Evolutionary conservation across 805 yeast genomes (phyloP).

Genomic region (Candida incommunis): DNA sequence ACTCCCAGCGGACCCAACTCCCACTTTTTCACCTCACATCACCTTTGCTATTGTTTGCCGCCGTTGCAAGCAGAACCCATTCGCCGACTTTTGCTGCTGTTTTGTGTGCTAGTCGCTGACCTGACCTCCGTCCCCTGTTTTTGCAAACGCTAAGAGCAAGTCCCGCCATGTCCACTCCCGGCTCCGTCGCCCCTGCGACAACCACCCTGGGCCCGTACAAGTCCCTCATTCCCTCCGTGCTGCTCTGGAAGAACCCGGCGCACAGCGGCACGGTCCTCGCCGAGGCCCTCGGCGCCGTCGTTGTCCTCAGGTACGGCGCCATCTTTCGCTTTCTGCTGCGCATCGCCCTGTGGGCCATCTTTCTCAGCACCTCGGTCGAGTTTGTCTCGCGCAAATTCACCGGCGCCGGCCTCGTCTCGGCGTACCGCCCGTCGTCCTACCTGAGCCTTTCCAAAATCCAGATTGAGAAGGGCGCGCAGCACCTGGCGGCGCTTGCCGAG

Average conservation of each 20-base stretch:
- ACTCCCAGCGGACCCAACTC: no score
- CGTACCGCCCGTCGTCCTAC: slow-evolving; percentile 51
- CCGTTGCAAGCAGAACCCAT: no score
- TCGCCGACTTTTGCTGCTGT: no score
- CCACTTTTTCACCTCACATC: no score
- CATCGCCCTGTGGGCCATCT: slow-evolving; percentile 13
- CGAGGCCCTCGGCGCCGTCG: slow-evolving; percentile 40
- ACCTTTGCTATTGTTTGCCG: no score
- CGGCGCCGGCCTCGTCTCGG: slow-evolving; percentile 69
- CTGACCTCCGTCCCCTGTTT: no score
- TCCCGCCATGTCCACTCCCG: no score
- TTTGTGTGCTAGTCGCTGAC: no score
- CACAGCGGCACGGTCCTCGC: slow-evolving; percentile 52
- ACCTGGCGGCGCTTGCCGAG: slow-evolving; percentile 25
- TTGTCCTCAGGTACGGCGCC: slow-evolving; percentile 22
- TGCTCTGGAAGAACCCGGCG: slow-evolving; percentile 67
- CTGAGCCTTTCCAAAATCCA: slow-evolving; percentile 23
- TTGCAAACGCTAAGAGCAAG: no score
- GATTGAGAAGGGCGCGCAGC: slow-evolving; percentile 28
- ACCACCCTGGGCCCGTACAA: slow-evolving; percentile 9
- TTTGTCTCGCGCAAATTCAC: slow-evolving; percentile 30
- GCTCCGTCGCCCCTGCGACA: slow-evolving; percentile 3
- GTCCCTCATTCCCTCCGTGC: slow-evolving; percentile 24
- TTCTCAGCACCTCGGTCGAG: background rate
- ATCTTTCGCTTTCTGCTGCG: slow-evolving; percentile 18